Evolutionary conservation across 2,329 filamentous ascomycete species (phyloP), one percentile per base, ranked within the genome.

Genomic region (Pestalotiopsis sp.): DNA sequence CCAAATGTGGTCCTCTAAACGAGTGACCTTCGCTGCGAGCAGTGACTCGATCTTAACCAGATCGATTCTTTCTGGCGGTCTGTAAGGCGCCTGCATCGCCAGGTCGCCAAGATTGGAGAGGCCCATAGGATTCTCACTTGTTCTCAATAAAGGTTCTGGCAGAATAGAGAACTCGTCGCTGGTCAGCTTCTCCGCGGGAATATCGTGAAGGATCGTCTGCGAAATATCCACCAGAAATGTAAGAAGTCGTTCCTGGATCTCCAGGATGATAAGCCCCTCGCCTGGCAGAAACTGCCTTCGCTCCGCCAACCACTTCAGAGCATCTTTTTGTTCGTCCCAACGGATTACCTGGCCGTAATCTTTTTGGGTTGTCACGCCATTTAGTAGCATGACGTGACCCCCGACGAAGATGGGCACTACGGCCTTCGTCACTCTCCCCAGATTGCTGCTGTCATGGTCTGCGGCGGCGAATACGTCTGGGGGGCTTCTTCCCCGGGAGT

Each of bases 1-100:
- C 82, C 83, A 87, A 0, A 89, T 58, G 71, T 90, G 86, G 74
- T 90, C 87, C 67, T 87, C 82, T 0, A 82, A 82, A 3, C 80
- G 80, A 0, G 78, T 73, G 0, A 72, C 72, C 69, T 79, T 82
- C 0, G 85, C 84, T 2, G 73, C 74, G 0, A 88, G 76, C 3
- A 90, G 72, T 1, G 77, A 73, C 52, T 81, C 77, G 0, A 90
- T 77, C 0, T 81, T 80, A 0, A 63, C 70, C 1, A 89, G 75
- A 70, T 90, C 82, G 0, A 89, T 74, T 2, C 75, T 71, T 0
- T 80, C 77, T 1, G 88, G 87, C 0, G 82, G 66, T 3, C 84
- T 78, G 68, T 90, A 91, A 0, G 87, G 85, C 0, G 84, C 84
- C 70, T 90, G 86, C 1, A 80, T 75, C 1, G 82, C 78, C 72